Evolutionary conservation across 2,329 filamentous ascomycete species (phyloP), one percentile per base, ranked within the genome.

Genomic region (Fusarium abutilonis): DNA sequence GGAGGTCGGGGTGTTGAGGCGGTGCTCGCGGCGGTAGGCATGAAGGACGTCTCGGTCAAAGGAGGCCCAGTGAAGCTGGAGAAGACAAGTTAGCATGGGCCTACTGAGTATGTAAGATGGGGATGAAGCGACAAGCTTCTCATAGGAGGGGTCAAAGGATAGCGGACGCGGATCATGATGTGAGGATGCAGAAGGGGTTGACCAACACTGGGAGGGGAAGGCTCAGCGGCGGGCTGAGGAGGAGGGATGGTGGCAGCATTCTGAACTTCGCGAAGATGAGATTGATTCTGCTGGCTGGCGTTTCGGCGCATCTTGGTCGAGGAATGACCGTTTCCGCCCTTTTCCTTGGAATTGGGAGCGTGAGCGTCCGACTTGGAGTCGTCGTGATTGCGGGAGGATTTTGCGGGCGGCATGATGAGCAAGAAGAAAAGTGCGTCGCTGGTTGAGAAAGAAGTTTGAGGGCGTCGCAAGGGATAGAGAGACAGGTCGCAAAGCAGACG

Each of bases 21-120:
- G 84, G 79, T 93, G 88, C 64, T 89, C 84, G 72, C 89, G 86
- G 63, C 90, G 86, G 80, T 95, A 95, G 64, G 84, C 82, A 72
- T 93, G 89, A 45, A 95, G 85, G 43, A 90, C 79, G 44, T 85
- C 78, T 58, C 86, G 80, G 28, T 91, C 86, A 69, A 91, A 89
- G 3, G 84, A 83, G 15, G 83, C 78, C 90, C 90, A 93, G 72
- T 88, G 80, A 28, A 87, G 76, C 85, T 87, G 61, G 65, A 52
- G 26, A 52, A 14, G 47, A 19, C 7, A 4, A 48, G 70, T 63
- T 61, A 67, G 45, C 43, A 47, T 48, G 23, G 17, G 17, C 29
- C 44, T 26, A 32, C 32, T 36, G 14, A 23, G 34, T 40, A n/a
- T 23, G 26, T 8, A 32, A 21, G 47, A 39, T 3, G 28, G 42